Base-by-base conservation (phyloP, 306 rosid species). In the Medicago lupulina region DNA sequence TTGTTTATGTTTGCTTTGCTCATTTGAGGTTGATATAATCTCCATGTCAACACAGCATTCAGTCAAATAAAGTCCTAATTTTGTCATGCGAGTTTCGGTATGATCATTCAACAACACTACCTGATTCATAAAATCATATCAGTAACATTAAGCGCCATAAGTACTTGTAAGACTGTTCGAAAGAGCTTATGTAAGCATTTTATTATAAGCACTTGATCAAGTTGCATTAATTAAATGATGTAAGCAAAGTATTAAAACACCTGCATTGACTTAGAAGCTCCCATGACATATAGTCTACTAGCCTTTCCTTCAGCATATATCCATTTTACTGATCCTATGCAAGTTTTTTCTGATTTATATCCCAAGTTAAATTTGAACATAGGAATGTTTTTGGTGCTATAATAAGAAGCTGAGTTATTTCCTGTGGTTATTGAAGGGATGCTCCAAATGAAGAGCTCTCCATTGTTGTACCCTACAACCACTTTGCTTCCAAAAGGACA, bases 401-500 rank as follows among this genome's bases (percentile, higher is more conserved):
- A 61, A 38, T 82, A 87, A 69, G 82, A 74, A 21, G 82, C 59
- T 54, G 77, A 67, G 81, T 69, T 83, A 76, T 76, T 57, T 70
- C 68, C 82, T 65, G 53, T 60, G 49, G 75, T 86, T 63, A 71
- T 74, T 66, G 86, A 68, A 67, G 90, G 90, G 82, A 94, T 79
- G 67, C 89, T 83, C 98, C 98, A 91, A 76, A 89, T 76, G 40
- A 82, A 78, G 73, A 94, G 89, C 72, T 94, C 98, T 67, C 98
- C 98, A 25, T 90, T 91, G 89, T 23, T 87, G 88, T 91, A 94
- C 75, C 97, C 96, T 65, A 94, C 84, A 85, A 83, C 90, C 69
- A 90, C 90, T 79, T 89, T 94, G 70, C 86, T 89, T 80, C 98
- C 98, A 70, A 65, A 82, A 38, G 94, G 93, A 78, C 97, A 94